Conservation (phyloP, 2,329 filamentous ascomycete genomes). For the Harringtonia lauricola region DNA sequence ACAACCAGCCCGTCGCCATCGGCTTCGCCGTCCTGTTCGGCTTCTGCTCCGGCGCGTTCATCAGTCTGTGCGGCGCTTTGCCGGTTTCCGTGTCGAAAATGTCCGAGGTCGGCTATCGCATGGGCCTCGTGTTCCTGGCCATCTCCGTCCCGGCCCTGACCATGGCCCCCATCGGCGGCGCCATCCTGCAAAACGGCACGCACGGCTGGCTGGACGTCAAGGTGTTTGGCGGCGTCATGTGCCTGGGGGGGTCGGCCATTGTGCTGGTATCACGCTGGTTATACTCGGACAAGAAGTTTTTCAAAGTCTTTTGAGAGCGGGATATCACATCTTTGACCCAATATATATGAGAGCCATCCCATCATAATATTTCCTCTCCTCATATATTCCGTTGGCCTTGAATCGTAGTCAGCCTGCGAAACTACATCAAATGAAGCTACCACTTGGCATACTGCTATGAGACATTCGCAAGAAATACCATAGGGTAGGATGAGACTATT, state of each 20-base stretch:
- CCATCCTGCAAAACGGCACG: conserved; percentile 19
- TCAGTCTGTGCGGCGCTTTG: conserved; percentile 25
- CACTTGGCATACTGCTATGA: too few relatives aligned
- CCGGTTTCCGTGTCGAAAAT: conserved; percentile 41
- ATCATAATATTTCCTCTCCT: too few relatives aligned
- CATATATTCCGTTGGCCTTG: too few relatives aligned
- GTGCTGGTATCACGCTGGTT: too few relatives aligned
- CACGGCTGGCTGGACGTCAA: conserved; percentile 21
- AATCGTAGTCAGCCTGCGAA: too few relatives aligned
- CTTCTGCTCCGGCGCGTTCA: conserved; percentile 29
- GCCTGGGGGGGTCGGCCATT: conserved; percentile 17
- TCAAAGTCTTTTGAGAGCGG: too few relatives aligned
- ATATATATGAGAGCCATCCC: too few relatives aligned
- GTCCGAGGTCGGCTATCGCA: conserved; percentile 41
- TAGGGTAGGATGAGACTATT: too few relatives aligned
- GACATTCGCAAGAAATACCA: too few relatives aligned
- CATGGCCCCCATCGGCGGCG: conserved; percentile 38
- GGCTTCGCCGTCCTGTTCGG: conserved; percentile 30
- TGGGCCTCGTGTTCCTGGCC: conserved; percentile 38
- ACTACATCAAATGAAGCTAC: too few relatives aligned
- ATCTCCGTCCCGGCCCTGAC: conserved; percentile 38
- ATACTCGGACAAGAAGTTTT: too few relatives aligned
- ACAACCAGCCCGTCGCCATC: conserved; percentile 18
- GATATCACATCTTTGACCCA: too few relatives aligned
- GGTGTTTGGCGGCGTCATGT: conserved; percentile 22